phyloP scores from a whole-genome alignment of 2,329 filamentous ascomycete species.

The Furcasterigmium furcatum region DNA sequence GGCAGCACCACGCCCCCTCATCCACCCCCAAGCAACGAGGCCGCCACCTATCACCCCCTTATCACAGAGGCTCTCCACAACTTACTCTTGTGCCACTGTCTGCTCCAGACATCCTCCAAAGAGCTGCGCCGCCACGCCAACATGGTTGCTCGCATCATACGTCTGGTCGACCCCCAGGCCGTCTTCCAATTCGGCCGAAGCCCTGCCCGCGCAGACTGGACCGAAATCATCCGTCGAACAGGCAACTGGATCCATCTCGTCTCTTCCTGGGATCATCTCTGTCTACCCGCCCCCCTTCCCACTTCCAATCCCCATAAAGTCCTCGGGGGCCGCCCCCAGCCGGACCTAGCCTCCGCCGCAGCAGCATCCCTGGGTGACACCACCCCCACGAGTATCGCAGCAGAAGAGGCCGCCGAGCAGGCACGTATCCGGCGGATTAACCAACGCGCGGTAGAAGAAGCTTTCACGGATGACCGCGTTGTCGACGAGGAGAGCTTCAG shows the following conservation, averaged over 20 bases:
- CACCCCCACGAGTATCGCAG: no score
- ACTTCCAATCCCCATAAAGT: no score
- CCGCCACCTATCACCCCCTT: conserved; percentile 77
- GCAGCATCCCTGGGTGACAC: no score
- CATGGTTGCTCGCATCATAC: conserved; percentile 73
- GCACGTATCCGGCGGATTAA: no score
- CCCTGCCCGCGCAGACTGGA: conserved; percentile 75
- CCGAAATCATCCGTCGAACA: conserved; percentile 65
- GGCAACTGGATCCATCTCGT: conserved; percentile 68
- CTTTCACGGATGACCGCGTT: no score
- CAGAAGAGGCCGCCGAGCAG: no score
- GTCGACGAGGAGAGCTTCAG: no score
- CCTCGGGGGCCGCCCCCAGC: no score
- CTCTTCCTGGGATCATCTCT: conserved; percentile 68
- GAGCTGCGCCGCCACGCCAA: conserved; percentile 77
- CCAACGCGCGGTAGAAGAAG: no score
- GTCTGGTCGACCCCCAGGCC: conserved; percentile 76
- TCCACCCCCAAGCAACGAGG: conserved; percentile 52
- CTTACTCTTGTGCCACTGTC: conserved; percentile 73
- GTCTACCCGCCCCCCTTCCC: no score
- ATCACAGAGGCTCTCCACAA: conserved; percentile 77
- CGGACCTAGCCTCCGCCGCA: no score
- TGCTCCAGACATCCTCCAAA: conserved; percentile 74
- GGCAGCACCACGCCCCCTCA: conserved; percentile 24
- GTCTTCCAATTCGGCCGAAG: conserved; percentile 72